phyloP scores from a whole-genome alignment of 2,329 filamentous ascomycete genomes.

The Verticillium tricorpus region DNA sequence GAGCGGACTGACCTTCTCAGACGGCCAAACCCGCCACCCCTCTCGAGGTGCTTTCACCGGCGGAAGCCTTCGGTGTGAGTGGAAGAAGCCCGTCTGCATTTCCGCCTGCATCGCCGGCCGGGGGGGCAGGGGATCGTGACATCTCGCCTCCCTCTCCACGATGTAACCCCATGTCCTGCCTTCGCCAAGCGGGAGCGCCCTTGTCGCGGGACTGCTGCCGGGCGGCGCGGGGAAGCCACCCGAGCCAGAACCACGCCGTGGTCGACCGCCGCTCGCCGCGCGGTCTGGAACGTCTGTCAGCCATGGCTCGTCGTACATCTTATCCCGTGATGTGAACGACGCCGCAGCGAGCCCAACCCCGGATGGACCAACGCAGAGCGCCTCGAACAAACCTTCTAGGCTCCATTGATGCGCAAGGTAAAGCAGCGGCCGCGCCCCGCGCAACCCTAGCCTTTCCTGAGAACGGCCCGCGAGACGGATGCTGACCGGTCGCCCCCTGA shows the following conservation, averaged over 20 bases:
- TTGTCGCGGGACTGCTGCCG: neutral
- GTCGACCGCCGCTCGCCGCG: neutral
- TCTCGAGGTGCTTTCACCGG: neutral
- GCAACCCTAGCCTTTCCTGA: neutral
- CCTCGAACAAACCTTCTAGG: no score
- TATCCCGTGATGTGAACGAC: neutral
- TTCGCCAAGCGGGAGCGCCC: neutral
- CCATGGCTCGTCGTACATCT: neutral
- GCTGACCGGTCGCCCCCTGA: neutral
- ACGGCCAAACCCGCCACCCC: neutral
- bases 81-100: neutral
- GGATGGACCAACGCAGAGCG: neutral
- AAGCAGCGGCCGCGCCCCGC: neutral
- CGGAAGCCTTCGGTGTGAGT: neutral
- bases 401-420: no score
- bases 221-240: neutral
- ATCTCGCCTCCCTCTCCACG: neutral
- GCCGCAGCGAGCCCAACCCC: neutral
- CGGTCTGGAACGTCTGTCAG: neutral
- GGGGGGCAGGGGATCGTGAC: neutral
- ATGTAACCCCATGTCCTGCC: neutral
- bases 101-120: neutral
- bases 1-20: neutral
- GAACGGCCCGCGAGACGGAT: neutral
- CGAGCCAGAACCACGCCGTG: neutral